Conservation (phyloP, 2,329 filamentous ascomycete genomes). For the Knoxdaviesia capensis region DNA sequence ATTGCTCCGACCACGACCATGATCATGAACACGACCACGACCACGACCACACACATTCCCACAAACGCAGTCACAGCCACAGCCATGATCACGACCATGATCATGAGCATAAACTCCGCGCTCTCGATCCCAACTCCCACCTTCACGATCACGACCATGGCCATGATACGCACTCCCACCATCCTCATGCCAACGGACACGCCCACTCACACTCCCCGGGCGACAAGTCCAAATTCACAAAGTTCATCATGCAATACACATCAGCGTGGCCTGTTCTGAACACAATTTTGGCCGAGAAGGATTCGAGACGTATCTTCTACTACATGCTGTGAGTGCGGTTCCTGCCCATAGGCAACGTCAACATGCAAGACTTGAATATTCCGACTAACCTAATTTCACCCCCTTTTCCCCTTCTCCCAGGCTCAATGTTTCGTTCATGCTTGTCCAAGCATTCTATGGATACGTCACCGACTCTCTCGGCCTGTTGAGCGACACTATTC, state of each 20-base stretch:
- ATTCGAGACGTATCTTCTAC: slow-evolving; percentile 90
- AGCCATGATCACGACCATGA: slow-evolving; percentile 11
- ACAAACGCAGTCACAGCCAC: slow-evolving; percentile 5
- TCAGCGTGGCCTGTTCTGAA: slow-evolving; percentile 60
- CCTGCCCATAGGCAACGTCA: neutral
- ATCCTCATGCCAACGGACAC: slow-evolving; percentile 11
- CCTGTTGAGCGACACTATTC: slow-evolving; percentile 90
- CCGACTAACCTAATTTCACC: neutral
- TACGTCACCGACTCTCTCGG: slow-evolving; percentile 85
- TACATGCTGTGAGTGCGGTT: slow-evolving; percentile 58
- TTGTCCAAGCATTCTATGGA: slow-evolving; percentile 83
- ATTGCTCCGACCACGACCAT: slow-evolving; percentile 8
- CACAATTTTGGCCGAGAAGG: slow-evolving; percentile 72
- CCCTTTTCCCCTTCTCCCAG: slow-evolving; percentile 20
- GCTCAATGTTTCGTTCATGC: slow-evolving; percentile 88
- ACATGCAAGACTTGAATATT: neutral
- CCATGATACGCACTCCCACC: slow-evolving; percentile 10
- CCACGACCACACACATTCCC: slow-evolving; percentile 8
- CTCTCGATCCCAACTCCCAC: slow-evolving; percentile 4
- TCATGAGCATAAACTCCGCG: neutral
- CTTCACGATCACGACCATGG: slow-evolving; percentile 11
- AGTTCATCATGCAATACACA: slow-evolving; percentile 47
- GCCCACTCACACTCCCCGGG: slow-evolving; percentile 5
- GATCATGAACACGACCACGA: slow-evolving; percentile 7
- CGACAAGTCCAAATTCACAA: slow-evolving; percentile 43